Percentiles rank a stretch among this genome's conserved stretches.
Conservation (phyloP, 169 alveolate species). For the Plasmodium gaboni region DNA sequence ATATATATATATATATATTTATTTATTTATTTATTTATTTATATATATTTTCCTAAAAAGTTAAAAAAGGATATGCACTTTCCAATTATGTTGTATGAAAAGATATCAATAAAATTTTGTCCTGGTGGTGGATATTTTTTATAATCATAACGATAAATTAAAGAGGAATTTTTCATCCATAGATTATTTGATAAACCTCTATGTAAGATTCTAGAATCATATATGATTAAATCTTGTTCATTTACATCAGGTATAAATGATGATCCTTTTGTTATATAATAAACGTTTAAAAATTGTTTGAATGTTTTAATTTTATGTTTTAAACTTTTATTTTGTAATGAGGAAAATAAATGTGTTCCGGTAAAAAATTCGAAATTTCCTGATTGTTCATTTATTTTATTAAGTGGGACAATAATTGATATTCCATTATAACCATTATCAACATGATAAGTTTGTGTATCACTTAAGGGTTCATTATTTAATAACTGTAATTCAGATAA, state of each 20-base stretch:
- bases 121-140: conserved; percentile 74
- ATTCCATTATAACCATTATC: conserved; percentile 66
- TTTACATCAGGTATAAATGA: conserved; percentile 49
- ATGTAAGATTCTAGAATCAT: conserved; percentile 63
- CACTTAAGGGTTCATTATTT: conserved; percentile 68
- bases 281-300: conserved; percentile 32
- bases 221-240: conserved; percentile 52
- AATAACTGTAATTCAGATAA: conserved; percentile 66
- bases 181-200: conserved; percentile 68
- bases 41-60: conserved; percentile 24
- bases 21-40: background rate
- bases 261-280: conserved; percentile 58
- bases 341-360: conserved; percentile 71
- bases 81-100: conserved; percentile 55
- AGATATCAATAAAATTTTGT: conserved; percentile 59
- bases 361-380: conserved; percentile 71
- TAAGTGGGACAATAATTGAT: conserved; percentile 43
- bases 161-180: conserved; percentile 59
- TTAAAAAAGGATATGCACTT: conserved; percentile 67
- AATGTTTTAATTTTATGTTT: conserved; percentile 22
- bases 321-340: conserved; percentile 22
- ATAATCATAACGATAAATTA: conserved; percentile 70
- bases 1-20: no score
- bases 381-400: conserved; percentile 49
- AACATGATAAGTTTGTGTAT: conserved; percentile 53